phyloP scores from a whole-genome alignment of 1,284 basidiomycete genomes.

The Ceratobasidium sp. region DNA sequence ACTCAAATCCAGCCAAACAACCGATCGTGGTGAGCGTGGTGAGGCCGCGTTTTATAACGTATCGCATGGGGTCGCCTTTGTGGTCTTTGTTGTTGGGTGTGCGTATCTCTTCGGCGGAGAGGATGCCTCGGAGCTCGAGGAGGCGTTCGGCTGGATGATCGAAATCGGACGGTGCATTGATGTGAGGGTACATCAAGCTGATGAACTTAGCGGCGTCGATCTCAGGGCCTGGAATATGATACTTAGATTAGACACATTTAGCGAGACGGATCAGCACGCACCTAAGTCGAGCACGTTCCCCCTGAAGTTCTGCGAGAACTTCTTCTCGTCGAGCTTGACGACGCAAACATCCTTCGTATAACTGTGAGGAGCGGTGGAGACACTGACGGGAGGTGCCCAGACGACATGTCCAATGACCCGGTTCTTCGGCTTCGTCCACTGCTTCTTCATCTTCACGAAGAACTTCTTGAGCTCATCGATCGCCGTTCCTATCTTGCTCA shows the following conservation, averaged over 20 bases:
- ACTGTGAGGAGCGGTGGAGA: slow-evolving; percentile 49
- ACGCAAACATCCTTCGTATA: slow-evolving; percentile 56
- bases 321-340: slow-evolving; percentile 56
- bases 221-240: slow-evolving; percentile 45
- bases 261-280: slow-evolving; percentile 42
- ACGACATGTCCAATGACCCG: slow-evolving; percentile 56
- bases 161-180: slow-evolving; percentile 48
- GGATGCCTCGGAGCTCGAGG: slow-evolving; percentile 52
- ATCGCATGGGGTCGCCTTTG: slow-evolving; percentile 49
- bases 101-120: slow-evolving; percentile 53
- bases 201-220: slow-evolving; percentile 36
- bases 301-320: slow-evolving; percentile 53
- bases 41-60: slow-evolving; percentile 55
- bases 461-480: slow-evolving; percentile 48
- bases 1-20: slow-evolving; percentile 51
- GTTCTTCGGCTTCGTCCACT: slow-evolving; percentile 53
- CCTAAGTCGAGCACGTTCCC: slow-evolving; percentile 53
- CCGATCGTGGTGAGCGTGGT: slow-evolving; percentile 44
- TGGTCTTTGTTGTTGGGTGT: slow-evolving; percentile 49
- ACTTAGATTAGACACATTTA: slow-evolving; percentile 33
- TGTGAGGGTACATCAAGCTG: slow-evolving; percentile 47
- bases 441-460: slow-evolving; percentile 52
- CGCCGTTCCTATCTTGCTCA: slow-evolving; percentile 47
- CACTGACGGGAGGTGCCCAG: slow-evolving; percentile 56
- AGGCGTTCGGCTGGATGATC: slow-evolving; percentile 54